Evolutionary conservation across 176 grass and related monocot species (phyloP).

Genomic region (Carex kokanica): DNA sequence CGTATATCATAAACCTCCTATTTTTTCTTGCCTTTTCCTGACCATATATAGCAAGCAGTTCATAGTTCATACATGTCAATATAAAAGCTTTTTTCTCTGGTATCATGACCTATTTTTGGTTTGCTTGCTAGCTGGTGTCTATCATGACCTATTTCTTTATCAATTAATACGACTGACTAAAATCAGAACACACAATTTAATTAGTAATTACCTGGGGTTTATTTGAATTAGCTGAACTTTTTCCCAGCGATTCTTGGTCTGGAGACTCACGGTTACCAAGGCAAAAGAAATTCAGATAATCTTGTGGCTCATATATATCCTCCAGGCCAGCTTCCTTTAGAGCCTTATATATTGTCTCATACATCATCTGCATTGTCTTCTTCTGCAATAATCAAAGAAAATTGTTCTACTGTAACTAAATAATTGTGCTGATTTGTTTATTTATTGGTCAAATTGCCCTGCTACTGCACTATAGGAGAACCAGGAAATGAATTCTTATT

Average conservation of each 20-base stretch:
- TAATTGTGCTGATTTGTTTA: too few species aligned
- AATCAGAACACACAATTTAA: background rate
- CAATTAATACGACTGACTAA: background rate
- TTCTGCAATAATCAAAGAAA: background rate
- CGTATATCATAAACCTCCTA: conserved; percentile 26
- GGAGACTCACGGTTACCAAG: conserved; percentile 34
- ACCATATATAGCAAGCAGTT: conserved; percentile 1
- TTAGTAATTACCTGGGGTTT: background rate
- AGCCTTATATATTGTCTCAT: conserved; percentile 30
- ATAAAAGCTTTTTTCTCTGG: background rate
- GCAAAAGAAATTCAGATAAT: conserved; percentile 54
- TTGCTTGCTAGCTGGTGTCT: background rate
- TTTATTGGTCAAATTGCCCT: too few species aligned
- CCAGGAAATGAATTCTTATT: too few species aligned
- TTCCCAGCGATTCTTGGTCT: background rate
- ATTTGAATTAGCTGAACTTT: conserved; percentile 8
- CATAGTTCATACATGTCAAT: background rate
- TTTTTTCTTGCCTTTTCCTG: conserved; percentile 20
- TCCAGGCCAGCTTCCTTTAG: conserved; percentile 19
- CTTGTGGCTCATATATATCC: conserved; percentile 26
- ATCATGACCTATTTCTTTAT: background rate
- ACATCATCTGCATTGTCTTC: conserved; percentile 44
- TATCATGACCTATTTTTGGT: background rate
- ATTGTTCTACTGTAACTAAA: background rate
- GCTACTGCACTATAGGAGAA: too few species aligned